phyloP scores from a whole-genome alignment of 164 flowering plant genomes.

The Paratinospora sagittata region DNA sequence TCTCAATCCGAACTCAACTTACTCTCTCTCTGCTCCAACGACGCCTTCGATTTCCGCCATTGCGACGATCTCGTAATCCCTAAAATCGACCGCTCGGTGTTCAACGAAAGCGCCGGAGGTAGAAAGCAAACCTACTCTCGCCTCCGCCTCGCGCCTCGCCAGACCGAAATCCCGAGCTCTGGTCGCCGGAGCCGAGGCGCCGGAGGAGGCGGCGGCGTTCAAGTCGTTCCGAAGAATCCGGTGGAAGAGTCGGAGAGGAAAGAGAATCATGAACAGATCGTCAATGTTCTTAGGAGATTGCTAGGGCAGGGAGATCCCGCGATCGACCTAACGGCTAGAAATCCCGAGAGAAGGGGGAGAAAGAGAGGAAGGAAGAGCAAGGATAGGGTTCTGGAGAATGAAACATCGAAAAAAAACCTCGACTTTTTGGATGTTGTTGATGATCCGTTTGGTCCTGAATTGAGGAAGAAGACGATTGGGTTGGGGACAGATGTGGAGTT shows the following conservation, averaged over 20 bases:
- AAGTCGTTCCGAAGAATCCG: slow-evolving; percentile 8
- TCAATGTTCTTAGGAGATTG: slow-evolving; percentile 23
- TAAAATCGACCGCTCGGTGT: slow-evolving; percentile 71
- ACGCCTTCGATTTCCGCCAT: slow-evolving; percentile 28
- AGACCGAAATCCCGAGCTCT: slow-evolving; percentile 22
- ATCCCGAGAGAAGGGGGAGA: not conserved
- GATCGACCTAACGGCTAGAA: not conserved
- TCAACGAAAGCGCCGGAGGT: slow-evolving; percentile 88
- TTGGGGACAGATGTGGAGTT: slow-evolving; percentile 42
- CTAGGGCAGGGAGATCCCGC: not conserved
- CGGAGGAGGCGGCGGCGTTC: too few species aligned
- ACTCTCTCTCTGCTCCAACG: slow-evolving; percentile 45
- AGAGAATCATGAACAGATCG: slow-evolving; percentile 41
- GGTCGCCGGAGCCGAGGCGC: slow-evolving; percentile 16
- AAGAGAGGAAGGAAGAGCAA: slow-evolving; percentile 14
- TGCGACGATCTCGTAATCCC: slow-evolving; percentile 53
- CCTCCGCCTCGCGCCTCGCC: slow-evolving; percentile 63
- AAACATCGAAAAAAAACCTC: slow-evolving; percentile 36
- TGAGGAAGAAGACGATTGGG: slow-evolving; percentile 53
- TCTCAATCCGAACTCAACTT: slow-evolving; percentile 73
- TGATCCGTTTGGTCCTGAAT: slow-evolving; percentile 46
- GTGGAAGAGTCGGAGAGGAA: slow-evolving; percentile 28
- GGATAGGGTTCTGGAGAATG: slow-evolving; percentile 20
- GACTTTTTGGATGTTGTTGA: slow-evolving; percentile 37
- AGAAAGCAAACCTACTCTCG: slow-evolving; percentile 88